These are phyloP conservation scores for Diaporthe australafricana DNA, from an alignment of 2,329 filamentous ascomycete species.

Conservation along the genomic window DNA sequence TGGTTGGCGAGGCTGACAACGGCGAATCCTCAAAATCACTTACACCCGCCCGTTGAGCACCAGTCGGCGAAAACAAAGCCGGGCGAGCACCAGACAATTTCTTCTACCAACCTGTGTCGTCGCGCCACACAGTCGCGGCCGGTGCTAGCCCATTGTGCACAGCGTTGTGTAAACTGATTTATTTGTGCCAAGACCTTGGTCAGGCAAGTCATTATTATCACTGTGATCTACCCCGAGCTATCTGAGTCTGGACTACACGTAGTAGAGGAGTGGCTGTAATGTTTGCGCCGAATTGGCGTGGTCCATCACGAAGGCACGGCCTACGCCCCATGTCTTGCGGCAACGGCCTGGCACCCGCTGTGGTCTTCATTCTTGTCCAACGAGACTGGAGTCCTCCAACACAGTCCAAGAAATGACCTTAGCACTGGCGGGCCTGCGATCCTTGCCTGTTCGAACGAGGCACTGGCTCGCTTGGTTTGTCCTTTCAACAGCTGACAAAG, in stretches of 20 bases:
- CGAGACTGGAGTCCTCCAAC: neutral
- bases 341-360: neutral
- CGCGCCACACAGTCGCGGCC: neutral
- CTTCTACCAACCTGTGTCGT: neutral
- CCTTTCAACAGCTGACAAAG: neutral
- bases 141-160: neutral
- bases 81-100: too few relatives aligned
- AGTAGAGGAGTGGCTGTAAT: neutral
- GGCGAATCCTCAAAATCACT: neutral
- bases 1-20: neutral
- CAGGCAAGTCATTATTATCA: slow-evolving; percentile 12
- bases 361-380: neutral
- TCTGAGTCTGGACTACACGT: neutral
- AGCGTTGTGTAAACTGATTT: neutral
- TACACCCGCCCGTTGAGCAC: neutral
- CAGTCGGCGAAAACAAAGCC: neutral
- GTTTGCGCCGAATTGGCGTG: neutral
- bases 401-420: neutral
- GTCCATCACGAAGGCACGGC: neutral
- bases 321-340: neutral
- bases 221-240: neutral
- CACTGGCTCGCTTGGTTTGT: neutral
- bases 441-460: neutral
- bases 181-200: neutral
- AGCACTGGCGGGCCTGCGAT: neutral